phyloP scores from a whole-genome alignment of 2,329 filamentous ascomycete species.

The Xylogone sp. region DNA sequence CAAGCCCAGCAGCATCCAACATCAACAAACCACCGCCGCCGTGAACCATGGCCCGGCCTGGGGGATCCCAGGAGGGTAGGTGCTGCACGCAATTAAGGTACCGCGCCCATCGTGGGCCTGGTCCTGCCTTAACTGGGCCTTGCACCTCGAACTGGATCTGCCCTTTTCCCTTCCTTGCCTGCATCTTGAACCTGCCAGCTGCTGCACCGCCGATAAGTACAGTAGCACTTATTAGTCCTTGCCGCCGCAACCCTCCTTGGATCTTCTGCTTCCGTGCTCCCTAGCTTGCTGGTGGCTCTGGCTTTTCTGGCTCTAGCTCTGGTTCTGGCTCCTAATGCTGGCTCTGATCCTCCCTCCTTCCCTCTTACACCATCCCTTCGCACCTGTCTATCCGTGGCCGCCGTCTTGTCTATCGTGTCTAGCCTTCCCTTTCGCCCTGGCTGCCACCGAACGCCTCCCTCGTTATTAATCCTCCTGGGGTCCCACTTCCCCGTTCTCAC shows the following conservation, averaged over 20 bases:
- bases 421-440: background rate
- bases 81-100: background rate
- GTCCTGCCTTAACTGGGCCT: no score
- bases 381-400: no score
- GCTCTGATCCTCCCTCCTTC: no score
- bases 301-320: background rate
- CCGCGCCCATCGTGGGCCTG: background rate
- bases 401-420: no score
- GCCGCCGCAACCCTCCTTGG: background rate
- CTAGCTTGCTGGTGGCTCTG: background rate
- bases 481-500: background rate
- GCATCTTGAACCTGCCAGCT: background rate
- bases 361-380: no score
- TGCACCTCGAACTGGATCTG: background rate
- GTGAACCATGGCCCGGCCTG: background rate
- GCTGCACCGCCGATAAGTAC: background rate
- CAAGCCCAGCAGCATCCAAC: background rate
- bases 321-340: background rate
- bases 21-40: background rate
- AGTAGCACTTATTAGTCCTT: background rate
- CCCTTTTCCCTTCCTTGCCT: background rate
- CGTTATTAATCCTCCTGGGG: background rate
- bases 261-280: background rate
- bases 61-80: background rate
- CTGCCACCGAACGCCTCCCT: background rate